Base-by-base conservation (phyloP, 2,329 filamentous ascomycete species). In the Fusarium humuli region DNA sequence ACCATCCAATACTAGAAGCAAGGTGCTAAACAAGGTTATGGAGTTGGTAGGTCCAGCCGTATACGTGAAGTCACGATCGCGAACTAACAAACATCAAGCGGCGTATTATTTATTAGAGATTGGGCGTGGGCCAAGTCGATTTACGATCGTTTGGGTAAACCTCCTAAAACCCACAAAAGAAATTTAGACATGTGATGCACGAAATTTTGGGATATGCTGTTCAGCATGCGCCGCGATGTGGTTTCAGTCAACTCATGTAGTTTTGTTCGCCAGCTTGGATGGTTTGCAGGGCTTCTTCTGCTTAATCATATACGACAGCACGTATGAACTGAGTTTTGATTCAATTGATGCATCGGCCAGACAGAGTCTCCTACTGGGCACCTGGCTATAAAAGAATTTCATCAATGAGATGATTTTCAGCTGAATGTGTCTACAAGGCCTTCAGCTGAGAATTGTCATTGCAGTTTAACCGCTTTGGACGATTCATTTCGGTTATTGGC, bases 41-140 rank as follows among this genome's bases (percentile, higher is more conserved):
- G 73, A 75, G 73, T 75, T 75, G 57, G 73, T 75, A 70, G 45
- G 72, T 74, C 46, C 23, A 47, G 25, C 20, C 20, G 30, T 41
- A 18, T 48, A 27, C 18, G 64, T 25, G 30, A 57, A 57, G 57
- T 47, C 25, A 27, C 32, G 49, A 32, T 49, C 23, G 25, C 32
- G 46, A 57, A 68, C 61, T 73, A 71, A 74, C 54, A 60, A 27
- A 40, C 23, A 49, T 41, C 20, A 57, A 75, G 65, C 52, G 73
- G 73, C 67, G 73, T 73, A 32, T 44, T 46, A 30, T 61, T 57
- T 56, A 54, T 67, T 75, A 73, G 67, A 73, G 52, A 49, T 53
- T 45, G 56, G 65, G 61, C 57, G 58, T 73, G 56, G 57, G 67
- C 62, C 58, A 70, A 57, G 57, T 63, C 56, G 29, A 47, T 52